Percentiles rank a stretch among this genome's conserved stretches.
phyloP scores from a whole-genome alignment of 2,329 filamentous ascomycete genomes.

The Aspergillus niger region DNA sequence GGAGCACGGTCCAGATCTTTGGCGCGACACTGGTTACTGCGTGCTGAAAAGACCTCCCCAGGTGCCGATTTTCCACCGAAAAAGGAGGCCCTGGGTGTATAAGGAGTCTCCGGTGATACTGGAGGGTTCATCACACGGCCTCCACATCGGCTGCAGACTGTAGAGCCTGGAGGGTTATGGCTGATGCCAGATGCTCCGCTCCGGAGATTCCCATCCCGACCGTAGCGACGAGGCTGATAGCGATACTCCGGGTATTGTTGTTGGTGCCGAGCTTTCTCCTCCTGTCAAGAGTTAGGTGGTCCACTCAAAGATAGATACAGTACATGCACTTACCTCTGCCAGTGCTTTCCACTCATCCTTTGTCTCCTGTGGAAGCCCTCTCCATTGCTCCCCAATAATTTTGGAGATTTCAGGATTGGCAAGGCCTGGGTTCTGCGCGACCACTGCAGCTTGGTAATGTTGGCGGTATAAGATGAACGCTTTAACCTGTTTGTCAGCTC shows the following conservation, averaged over 20 bases:
- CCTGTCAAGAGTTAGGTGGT: constrained; percentile 45
- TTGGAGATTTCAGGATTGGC: constrained; percentile 97
- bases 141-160: constrained; percentile 47
- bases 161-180: constrained; percentile 40
- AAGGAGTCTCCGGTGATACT: constrained; percentile 44
- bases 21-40: constrained; percentile 27
- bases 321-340: constrained; percentile 66
- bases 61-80: constrained; percentile 36
- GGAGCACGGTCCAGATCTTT: constrained; percentile 26
- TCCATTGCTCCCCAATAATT: constrained; percentile 94
- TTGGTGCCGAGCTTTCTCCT: constrained; percentile 88
- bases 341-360: constrained; percentile 87
- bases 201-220: constrained; percentile 54
- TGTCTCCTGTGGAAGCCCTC: constrained; percentile 68
- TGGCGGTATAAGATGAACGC: constrained; percentile 98
- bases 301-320: neutral
- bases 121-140: constrained; percentile 52
- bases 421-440: constrained; percentile 79
- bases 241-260: constrained; percentile 90
- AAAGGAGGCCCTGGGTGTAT: constrained; percentile 40
- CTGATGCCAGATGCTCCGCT: constrained; percentile 37
- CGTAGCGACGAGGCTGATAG: constrained; percentile 78
- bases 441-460: constrained; percentile 81
- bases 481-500: constrained; percentile 53
- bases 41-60: constrained; percentile 26